A percentile compares a stretch with the other conserved stretches of the same genome.
Evolutionary conservation across 306 rosid species (phyloP).

Genomic region (Fragaria ananassa): DNA sequence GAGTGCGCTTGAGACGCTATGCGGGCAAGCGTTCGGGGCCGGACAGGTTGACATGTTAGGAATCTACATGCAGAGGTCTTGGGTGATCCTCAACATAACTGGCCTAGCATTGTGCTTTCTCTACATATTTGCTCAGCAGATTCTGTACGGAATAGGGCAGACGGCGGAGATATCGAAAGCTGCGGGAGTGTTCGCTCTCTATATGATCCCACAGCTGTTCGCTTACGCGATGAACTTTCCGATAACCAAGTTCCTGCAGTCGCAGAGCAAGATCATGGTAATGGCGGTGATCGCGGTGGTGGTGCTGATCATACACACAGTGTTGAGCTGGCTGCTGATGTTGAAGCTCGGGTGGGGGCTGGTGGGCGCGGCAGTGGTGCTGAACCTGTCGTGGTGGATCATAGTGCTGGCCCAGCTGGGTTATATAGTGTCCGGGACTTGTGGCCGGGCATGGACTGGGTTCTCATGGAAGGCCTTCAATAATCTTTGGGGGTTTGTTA

Average conservation of each 20-base stretch:
- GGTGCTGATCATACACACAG: slow-evolving; percentile 53
- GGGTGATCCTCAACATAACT: slow-evolving; percentile 60
- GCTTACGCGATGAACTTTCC: slow-evolving; percentile 85
- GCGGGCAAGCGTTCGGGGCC: slow-evolving; percentile 90
- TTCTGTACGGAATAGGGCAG: slow-evolving; percentile 61
- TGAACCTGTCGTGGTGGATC: slow-evolving; percentile 77
- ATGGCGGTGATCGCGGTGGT: slow-evolving; percentile 67
- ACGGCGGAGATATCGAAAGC: slow-evolving; percentile 59
- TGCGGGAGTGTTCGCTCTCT: slow-evolving; percentile 65
- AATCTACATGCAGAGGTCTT: slow-evolving; percentile 82
- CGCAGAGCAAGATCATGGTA: slow-evolving; percentile 88
- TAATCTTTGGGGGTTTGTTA: slow-evolving; percentile 62
- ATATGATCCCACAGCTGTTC: slow-evolving; percentile 90
- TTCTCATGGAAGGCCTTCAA: slow-evolving; percentile 69
- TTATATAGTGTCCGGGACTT: slow-evolving; percentile 61
- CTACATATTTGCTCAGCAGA: slow-evolving; percentile 52
- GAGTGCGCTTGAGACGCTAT: slow-evolving; percentile 84
- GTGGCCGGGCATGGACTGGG: slow-evolving; percentile 75
- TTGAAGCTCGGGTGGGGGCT: slow-evolving; percentile 60
- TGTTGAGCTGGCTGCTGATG: slow-evolving; percentile 77
- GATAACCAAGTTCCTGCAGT: slow-evolving; percentile 69
- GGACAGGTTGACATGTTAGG: slow-evolving; percentile 79
- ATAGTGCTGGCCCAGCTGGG: slow-evolving; percentile 58
- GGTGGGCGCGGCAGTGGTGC: slow-evolving; percentile 72
- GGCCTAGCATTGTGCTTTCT: slow-evolving; percentile 32